Conservation (phyloP, 2,329 filamentous ascomycete genomes). For the Zymoseptoria crescenta region DNA sequence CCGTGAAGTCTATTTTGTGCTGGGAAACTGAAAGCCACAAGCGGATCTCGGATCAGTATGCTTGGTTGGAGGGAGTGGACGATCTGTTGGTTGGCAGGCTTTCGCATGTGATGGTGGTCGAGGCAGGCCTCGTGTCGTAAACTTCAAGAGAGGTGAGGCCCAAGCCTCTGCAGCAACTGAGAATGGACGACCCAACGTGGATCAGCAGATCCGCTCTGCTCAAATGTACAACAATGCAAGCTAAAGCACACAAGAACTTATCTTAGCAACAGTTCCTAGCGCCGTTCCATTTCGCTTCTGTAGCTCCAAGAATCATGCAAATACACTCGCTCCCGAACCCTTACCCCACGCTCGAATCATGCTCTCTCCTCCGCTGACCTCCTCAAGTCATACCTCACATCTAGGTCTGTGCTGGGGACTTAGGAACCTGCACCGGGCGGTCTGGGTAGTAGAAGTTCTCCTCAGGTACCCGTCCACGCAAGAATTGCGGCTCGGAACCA, state of each 20-base stretch:
- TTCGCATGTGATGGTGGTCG: neutral
- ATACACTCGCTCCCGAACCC: neutral
- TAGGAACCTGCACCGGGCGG: slow-evolving; percentile 21
- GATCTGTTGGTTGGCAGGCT: neutral
- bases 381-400: slow-evolving; percentile 3
- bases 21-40: neutral
- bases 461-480: slow-evolving; percentile 79
- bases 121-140: too few relatives aligned
- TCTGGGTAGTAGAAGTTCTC: slow-evolving; percentile 75
- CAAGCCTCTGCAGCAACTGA: too few relatives aligned
- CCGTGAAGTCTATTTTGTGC: too few relatives aligned
- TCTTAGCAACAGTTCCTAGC: neutral
- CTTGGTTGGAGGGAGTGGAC: neutral
- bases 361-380: neutral
- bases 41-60: neutral
- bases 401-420: slow-evolving; percentile 25
- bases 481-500: slow-evolving; percentile 78
- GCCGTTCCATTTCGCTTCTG: neutral
- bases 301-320: neutral
- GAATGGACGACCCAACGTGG: neutral
- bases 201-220: neutral
- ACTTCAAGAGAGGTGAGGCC: too few relatives aligned
- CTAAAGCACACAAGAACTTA: neutral
- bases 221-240: neutral
- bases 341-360: neutral